A percentile compares a stretch with the other conserved stretches of the same genome.
phyloP scores from a whole-genome alignment of 441 rosid genomes.

The Gossypium gossypioides region DNA sequence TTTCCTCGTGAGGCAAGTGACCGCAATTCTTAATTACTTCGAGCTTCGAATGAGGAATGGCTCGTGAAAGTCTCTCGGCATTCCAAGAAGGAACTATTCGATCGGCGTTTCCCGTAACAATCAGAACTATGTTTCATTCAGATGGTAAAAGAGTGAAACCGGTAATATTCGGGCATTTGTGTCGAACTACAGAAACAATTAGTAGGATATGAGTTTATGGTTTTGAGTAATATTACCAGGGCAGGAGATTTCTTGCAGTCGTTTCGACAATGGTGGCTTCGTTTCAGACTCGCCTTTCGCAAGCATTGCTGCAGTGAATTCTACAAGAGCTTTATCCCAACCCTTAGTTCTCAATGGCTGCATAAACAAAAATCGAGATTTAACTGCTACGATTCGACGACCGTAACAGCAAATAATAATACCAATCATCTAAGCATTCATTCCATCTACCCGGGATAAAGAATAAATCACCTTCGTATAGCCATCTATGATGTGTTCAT shows the following conservation, averaged over 20 bases:
- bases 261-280: constrained; percentile 33
- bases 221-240: constrained; percentile 27
- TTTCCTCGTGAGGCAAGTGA: constrained; percentile 86
- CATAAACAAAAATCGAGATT: constrained; percentile 12
- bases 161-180: no score
- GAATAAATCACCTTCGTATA: constrained; percentile 57
- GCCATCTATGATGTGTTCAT: constrained; percentile 48
- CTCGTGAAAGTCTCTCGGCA: constrained; percentile 58
- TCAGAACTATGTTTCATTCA: constrained; percentile 37
- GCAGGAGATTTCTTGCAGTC: constrained; percentile 45
- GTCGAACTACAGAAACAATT: no score
- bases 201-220: neutral
- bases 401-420: neutral
- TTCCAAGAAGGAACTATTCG: constrained; percentile 87
- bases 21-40: constrained; percentile 64
- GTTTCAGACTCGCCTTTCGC: constrained; percentile 19
- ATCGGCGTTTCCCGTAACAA: constrained; percentile 71
- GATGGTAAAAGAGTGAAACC: constrained; percentile 9
- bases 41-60: constrained; percentile 58
- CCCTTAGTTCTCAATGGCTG: constrained; percentile 53
- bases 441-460: neutral
- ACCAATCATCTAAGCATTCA: constrained; percentile 1
- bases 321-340: constrained; percentile 62
- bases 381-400: neutral
- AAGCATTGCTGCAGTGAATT: constrained; percentile 50